Percentiles rank a stretch among this genome's conserved stretches.
Conservation (phyloP, 2,329 filamentous ascomycete species). For the Helotiales sp. region DNA sequence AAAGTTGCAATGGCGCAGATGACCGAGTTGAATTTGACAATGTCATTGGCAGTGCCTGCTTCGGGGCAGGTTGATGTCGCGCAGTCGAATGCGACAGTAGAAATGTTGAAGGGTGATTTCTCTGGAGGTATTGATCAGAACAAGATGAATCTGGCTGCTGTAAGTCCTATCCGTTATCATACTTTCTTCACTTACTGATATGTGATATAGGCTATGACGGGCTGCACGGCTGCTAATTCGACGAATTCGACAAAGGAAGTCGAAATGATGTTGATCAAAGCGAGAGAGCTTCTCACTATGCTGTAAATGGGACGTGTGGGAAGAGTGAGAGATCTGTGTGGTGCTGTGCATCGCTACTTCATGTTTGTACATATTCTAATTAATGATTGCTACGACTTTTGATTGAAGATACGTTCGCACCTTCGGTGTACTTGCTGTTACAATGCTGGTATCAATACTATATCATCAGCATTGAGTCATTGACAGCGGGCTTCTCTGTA, state of each 20-base stretch:
- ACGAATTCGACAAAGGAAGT: not conserved
- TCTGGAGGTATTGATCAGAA: conserved; percentile 25
- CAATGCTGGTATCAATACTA: too few relatives aligned
- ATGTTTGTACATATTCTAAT: not conserved
- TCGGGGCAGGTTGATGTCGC: conserved; percentile 2
- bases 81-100: conserved; percentile 17
- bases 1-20: conserved; percentile 25
- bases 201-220: not conserved
- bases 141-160: conserved; percentile 23
- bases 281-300: not conserved
- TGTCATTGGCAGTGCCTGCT: conserved; percentile 11
- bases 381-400: too few relatives aligned
- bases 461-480: too few relatives aligned
- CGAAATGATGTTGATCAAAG: not conserved
- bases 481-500: too few relatives aligned
- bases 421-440: too few relatives aligned
- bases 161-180: not conserved
- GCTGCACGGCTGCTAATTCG: not conserved
- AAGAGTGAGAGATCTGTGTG: not conserved
- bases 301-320: not conserved
- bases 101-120: conserved; percentile 23
- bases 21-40: conserved; percentile 23
- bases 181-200: not conserved
- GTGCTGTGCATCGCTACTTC: not conserved
- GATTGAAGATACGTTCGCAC: too few relatives aligned